These are phyloP conservation scores for Tillandsia leiboldiana DNA, from an alignment of 176 grass and related monocot species.

Conservation along the genomic window DNA sequence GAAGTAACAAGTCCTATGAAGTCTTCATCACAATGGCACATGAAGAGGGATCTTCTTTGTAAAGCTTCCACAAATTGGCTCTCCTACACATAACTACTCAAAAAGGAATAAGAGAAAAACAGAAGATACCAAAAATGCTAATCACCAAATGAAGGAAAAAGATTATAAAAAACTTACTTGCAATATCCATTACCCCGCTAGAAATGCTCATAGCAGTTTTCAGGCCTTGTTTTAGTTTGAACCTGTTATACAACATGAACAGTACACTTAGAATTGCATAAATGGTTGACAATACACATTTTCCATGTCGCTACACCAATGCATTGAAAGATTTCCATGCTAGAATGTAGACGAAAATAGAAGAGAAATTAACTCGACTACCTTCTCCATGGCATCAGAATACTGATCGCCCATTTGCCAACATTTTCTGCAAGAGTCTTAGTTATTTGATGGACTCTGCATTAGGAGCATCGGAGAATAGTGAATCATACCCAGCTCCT, in stretches of 20 bases:
- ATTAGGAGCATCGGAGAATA: conserved; percentile 57
- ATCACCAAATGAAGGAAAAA: not conserved
- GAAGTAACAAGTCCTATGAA: conserved; percentile 81
- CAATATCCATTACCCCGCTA: conserved; percentile 75
- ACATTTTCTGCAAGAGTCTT: conserved; percentile 49
- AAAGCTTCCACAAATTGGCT: conserved; percentile 82
- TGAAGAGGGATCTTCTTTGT: conserved; percentile 50
- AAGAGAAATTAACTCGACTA: conserved; percentile 19
- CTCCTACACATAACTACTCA: conserved; percentile 35
- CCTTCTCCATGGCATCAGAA: conserved; percentile 90
- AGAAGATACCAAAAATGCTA: not conserved
- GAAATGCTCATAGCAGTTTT: conserved; percentile 82
- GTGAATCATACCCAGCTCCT: conserved; percentile 74
- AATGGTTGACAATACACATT: not conserved
- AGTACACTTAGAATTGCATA: not conserved
- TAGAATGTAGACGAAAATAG: not conserved
- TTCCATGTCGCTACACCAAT: not conserved
- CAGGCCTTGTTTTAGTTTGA: conserved; percentile 90
- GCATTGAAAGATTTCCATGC: not conserved
- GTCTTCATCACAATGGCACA: conserved; percentile 91
- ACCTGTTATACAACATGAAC: conserved; percentile 39
- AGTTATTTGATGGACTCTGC: conserved; percentile 47
- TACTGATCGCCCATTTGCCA: conserved; percentile 73
- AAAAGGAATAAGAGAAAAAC: not conserved
- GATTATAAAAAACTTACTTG: conserved; percentile 42